Conservation (phyloP, 2,329 filamentous ascomycete species). For the Pestalotiopsis sp. region DNA sequence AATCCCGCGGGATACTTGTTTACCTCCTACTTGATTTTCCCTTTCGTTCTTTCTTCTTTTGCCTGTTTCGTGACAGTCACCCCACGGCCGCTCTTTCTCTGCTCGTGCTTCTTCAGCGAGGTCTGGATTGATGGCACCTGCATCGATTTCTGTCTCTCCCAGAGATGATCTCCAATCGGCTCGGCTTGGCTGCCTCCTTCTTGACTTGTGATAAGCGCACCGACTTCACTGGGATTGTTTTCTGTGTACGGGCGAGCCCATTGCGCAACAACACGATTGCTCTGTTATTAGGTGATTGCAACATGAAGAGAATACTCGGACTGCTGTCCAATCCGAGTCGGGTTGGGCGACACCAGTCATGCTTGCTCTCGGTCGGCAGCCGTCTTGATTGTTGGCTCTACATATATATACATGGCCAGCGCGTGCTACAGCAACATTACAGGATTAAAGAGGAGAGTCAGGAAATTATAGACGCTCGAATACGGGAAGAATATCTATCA, state of each 20-base stretch:
- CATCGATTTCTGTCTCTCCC: background rate
- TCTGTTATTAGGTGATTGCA: too few relatives aligned
- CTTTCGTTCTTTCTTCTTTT: background rate
- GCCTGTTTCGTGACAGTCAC: background rate
- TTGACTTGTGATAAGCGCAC: background rate
- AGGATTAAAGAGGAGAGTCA: too few relatives aligned
- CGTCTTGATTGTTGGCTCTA: too few relatives aligned
- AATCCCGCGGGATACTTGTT: conserved; percentile 9
- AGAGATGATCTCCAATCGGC: background rate
- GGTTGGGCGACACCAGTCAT: too few relatives aligned
- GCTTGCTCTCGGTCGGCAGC: too few relatives aligned
- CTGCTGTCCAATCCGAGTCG: too few relatives aligned
- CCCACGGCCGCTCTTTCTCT: background rate
- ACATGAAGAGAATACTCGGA: too few relatives aligned
- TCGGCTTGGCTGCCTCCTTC: background rate
- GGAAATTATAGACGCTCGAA: too few relatives aligned
- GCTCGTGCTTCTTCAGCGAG: background rate
- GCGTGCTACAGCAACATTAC: too few relatives aligned
- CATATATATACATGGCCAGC: too few relatives aligned
- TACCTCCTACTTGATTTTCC: too few relatives aligned
- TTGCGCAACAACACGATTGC: background rate
- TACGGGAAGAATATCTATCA: too few relatives aligned
- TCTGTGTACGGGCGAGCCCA: background rate
- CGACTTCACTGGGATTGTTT: background rate
- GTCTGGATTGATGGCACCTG: background rate